Evolutionary conservation across 805 yeast genomes (phyloP).

Genomic region (Candida patagonica): DNA sequence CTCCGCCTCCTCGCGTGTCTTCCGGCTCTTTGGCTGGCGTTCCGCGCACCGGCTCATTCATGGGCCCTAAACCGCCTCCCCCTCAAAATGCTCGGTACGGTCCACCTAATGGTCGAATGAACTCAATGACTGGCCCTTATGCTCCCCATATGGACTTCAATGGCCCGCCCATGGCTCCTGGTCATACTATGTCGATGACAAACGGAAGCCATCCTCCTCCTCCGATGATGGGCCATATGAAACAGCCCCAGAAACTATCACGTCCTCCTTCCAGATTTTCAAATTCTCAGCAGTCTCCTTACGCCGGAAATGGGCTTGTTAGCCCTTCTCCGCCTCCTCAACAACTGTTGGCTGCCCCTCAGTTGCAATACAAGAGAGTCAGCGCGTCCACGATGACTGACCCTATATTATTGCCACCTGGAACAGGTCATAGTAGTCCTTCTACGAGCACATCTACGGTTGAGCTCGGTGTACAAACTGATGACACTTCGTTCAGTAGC

Average conservation of each 20-base stretch:
- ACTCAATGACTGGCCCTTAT: slow-evolving; percentile 8
- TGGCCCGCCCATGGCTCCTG: neutral
- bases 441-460: slow-evolving; percentile 4
- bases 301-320: neutral
- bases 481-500: neutral
- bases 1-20: neutral
- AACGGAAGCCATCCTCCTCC: slow-evolving; percentile 6
- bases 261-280: slow-evolving; percentile 14
- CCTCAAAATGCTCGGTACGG: neutral
- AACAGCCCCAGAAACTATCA: slow-evolving; percentile 4
- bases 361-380: slow-evolving; percentile 3
- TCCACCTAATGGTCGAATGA: slow-evolving; percentile 4
- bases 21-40: neutral
- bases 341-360: neutral
- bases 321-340: neutral
- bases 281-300: slow-evolving; percentile 4
- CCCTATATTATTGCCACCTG: slow-evolving; percentile 3
- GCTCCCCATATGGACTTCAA: slow-evolving; percentile 8
- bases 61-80: slow-evolving; percentile 4
- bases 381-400: slow-evolving; percentile 15
- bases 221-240: neutral
- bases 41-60: neutral
- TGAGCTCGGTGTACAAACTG: slow-evolving; percentile 4
- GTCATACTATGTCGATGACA: slow-evolving; percentile 6
- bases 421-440: neutral